Base-by-base conservation (phyloP, 257 asterid genomes). In the Forsythia suspensa region DNA sequence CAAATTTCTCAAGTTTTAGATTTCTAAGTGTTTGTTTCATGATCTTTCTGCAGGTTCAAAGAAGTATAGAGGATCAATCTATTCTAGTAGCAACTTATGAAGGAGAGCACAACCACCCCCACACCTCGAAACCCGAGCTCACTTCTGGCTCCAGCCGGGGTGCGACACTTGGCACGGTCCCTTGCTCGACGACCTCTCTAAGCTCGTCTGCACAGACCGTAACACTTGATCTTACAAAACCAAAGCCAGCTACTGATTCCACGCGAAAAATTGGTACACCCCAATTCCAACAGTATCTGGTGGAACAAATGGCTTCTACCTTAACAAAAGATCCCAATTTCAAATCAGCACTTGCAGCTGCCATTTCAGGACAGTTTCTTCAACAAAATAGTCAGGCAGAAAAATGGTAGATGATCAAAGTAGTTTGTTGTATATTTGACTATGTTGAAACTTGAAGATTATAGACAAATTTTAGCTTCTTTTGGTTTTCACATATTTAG, bases 91-190 rank as follows among this genome's bases (percentile, higher is more conserved):
- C 93, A 72, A 91, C 92, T 20, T 91, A 91, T 63, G 97, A 91
- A 85, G 97, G 97, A 73, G 97, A 92, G 77, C 97, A 92, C 85
- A 90, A 92, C 88, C 97, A 92, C 68, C 71, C 89, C 48, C 80
- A 82, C 38, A 82, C 88, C 41, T 51, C 82, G 3, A 80, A 80
- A 24, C 70, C 70, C 8, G 70, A 63, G 18, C 39, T 18, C 39
- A 11, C 40, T 63, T 63, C 70, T 5, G 40, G 70, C 18, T 63
- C 70, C 70, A 63, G 40, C 40, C 37, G 16, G 4, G 39, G n/a
- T 63, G 70, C 4, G 2, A 63, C 70, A 29, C 39, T 29, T 63
- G 39, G 39, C 39, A 63, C 40, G 18, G 70, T 29, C 40, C 8
- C 39, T 63, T 29, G 39, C 37, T 4, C 37, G n/a, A 61, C 69